Conservation (phyloP, 768 basidiomycete species). For the Dacryopinax spathularia region DNA sequence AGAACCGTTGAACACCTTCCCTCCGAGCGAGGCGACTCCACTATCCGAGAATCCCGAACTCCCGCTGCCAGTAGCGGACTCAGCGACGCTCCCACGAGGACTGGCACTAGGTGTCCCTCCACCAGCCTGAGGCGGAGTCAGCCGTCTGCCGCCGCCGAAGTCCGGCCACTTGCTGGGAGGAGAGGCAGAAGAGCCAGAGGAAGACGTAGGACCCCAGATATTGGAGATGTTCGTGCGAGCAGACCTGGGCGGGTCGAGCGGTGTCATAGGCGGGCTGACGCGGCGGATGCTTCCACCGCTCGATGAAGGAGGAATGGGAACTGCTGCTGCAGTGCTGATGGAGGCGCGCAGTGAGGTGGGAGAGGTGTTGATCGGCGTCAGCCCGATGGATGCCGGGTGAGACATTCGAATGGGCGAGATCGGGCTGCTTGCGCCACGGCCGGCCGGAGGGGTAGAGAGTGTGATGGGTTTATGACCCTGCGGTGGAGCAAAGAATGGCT, state of each 20-base stretch:
- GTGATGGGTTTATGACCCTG: too few relatives aligned
- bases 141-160: background rate
- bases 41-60: background rate
- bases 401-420: background rate
- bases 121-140: background rate
- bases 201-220: background rate
- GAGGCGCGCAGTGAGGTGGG: constrained; percentile 3
- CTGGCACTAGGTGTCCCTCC: background rate
- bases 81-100: background rate
- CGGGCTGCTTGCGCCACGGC: background rate
- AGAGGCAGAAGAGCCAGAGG: background rate
- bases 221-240: background rate
- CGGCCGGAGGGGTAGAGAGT: background rate
- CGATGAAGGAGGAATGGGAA: background rate
- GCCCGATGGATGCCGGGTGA: background rate
- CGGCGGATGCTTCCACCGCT: too few relatives aligned
- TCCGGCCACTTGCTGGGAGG: background rate
- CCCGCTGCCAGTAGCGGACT: background rate
- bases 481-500: background rate
- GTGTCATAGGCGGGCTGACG: background rate
- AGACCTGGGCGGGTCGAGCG: background rate
- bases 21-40: background rate
- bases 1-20: background rate
- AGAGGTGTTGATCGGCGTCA: background rate
- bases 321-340: background rate